Evolutionary conservation across 768 basidiomycete species (phyloP).

Genomic region (Suillus sp.): DNA sequence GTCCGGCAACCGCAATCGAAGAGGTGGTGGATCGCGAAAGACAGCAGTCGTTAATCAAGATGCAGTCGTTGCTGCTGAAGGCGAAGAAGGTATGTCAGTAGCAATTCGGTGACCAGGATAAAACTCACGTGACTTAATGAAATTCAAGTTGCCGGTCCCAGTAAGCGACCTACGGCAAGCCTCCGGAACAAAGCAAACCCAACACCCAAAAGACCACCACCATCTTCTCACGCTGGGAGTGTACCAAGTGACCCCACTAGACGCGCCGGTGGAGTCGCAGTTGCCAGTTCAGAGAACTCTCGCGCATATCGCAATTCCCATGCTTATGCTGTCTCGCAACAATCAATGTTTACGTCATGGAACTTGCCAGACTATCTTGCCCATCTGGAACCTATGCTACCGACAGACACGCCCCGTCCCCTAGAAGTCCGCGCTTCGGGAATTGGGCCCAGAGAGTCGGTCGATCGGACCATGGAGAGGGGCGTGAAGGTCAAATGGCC

Average conservation of each 20-base stretch:
- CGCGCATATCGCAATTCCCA: constrained; percentile 79
- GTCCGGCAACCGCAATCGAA: constrained; percentile 32
- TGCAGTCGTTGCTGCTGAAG: constrained; percentile 42
- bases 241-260: constrained; percentile 47
- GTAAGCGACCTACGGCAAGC: constrained; percentile 44
- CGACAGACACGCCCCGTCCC: constrained; percentile 71
- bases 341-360: constrained; percentile 84
- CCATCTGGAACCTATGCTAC: constrained; percentile 83
- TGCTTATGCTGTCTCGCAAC: constrained; percentile 77
- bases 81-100: constrained; percentile 59
- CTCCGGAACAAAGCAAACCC: constrained; percentile 36
- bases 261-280: constrained; percentile 39
- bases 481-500: constrained; percentile 94
- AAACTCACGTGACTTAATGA: constrained; percentile 40
- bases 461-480: constrained; percentile 67
- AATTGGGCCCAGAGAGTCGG: constrained; percentile 47
- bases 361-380: constrained; percentile 90
- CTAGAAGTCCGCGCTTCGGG: constrained; percentile 65
- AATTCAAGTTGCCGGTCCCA: constrained; percentile 35
- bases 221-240: constrained; percentile 34
- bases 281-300: constrained; percentile 48
- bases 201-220: constrained; percentile 34
- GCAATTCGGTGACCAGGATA: constrained; percentile 21
- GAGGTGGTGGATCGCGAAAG: constrained; percentile 34
- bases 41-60: constrained; percentile 25